Base-by-base conservation (phyloP, 306 rosid species). In the Herpetospermum pedunculosum region DNA sequence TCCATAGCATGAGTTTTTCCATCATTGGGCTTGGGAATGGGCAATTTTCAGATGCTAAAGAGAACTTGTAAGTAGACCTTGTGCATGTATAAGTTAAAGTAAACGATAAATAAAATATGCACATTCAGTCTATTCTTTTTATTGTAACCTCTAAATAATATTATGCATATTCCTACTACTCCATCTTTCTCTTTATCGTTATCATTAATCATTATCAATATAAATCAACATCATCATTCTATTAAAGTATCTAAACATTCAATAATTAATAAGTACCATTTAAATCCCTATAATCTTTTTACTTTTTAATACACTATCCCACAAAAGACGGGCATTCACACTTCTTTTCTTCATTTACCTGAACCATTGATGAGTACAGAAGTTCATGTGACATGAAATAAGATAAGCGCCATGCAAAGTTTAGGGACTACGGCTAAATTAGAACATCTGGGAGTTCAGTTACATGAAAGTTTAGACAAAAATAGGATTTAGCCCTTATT, bases 11-110 rank as follows among this genome's bases (percentile, higher is more conserved):
- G 49, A 64, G 71, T 38, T 64, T 64, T 38, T 38, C 49, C 71
- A 64, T 64, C 71, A 64, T 38, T 23, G 71, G 71, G 71, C 68
- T 38, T 23, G 71, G 71, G 71, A 43, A 60, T 5, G 9, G 23
- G 6, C 1, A 64, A 64, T 37, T n/a, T 37, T 11, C 19, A 4
- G 47, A n/a, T 38, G 30, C 32, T 38, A 19, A 11, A 37, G 10
- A 30, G 26, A 63, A 19, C 9, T 28, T 28, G 37, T n/a, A 16
- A 7, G n/a, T 59, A 58, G 32, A 30, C 68, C n/a, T 30, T 32
- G 13, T 30, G n/a, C 12, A 59, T 16, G 41, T 59, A 59, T 15
- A 16, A 59, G 21, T 29, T 29, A 29, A 58, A 28, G 35, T 7
- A 5, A 58, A 30, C 65, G 1, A 58, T 14, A 29, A 29, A 58